phyloP scores from a whole-genome alignment of 2,329 filamentous ascomycete species.

The Aspergillus alliaceus region DNA sequence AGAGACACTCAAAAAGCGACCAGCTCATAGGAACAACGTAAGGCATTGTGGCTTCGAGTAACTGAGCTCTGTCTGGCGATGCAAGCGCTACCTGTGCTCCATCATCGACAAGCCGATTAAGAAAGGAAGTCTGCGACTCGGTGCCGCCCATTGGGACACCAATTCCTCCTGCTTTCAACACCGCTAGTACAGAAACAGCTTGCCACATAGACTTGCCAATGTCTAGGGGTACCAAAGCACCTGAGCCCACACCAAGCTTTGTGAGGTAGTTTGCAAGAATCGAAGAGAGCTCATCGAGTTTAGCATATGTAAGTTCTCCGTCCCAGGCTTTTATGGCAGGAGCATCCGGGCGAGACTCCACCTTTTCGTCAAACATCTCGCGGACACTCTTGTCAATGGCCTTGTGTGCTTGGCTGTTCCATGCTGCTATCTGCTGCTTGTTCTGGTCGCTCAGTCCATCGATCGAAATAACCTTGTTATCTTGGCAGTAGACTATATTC shows the following conservation, averaged over 20 bases:
- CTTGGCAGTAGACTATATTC: conserved; percentile 38
- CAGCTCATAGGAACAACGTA: conserved; percentile 37
- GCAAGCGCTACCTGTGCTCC: conserved; percentile 42
- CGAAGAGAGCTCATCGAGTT: conserved; percentile 34
- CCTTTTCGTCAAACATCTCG: conserved; percentile 27
- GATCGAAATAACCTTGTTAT: conserved; percentile 33
- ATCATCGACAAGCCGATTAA: conserved; percentile 42
- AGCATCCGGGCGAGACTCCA: conserved; percentile 20
- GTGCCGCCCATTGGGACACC: conserved; percentile 40
- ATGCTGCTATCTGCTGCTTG: conserved; percentile 26
- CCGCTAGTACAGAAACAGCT: conserved; percentile 27
- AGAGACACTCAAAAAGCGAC: conserved; percentile 37
- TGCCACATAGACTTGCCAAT: conserved; percentile 32
- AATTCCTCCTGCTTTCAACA: conserved; percentile 32
- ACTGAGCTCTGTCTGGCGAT: conserved; percentile 35
- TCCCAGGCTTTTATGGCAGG: conserved; percentile 35
- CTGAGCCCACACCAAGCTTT: conserved; percentile 28
- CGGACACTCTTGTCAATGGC: conserved; percentile 29
- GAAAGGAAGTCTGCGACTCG: conserved; percentile 30
- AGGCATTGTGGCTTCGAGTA: conserved; percentile 43
- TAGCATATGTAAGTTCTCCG: conserved; percentile 33
- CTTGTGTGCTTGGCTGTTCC: conserved; percentile 29
- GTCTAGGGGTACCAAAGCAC: conserved; percentile 26
- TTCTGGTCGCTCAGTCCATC: conserved; percentile 41
- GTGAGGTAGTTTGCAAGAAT: conserved; percentile 30